These are phyloP conservation scores for Ophiosphaerella korrae DNA, from an alignment of 2,329 filamentous ascomycete species.

Conservation along the genomic window DNA sequence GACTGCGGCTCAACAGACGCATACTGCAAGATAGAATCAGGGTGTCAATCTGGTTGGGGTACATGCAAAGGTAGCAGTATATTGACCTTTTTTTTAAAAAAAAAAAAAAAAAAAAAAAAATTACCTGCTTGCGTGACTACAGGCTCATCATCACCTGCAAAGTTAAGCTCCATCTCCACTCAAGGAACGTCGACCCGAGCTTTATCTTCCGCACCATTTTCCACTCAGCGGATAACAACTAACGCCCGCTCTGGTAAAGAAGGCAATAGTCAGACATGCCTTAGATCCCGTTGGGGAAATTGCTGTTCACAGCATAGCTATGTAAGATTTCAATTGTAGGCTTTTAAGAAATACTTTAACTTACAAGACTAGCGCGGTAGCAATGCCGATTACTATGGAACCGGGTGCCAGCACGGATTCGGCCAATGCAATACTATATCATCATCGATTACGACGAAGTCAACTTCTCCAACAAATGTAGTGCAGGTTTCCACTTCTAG, in stretches of 20 bases:
- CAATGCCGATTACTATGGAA: slow-evolving; percentile 2
- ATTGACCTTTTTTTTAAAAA: too few species aligned
- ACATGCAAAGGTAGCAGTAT: not conserved
- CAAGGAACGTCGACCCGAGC: not conserved
- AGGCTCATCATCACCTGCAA: not conserved
- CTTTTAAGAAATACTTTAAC: too few species aligned
- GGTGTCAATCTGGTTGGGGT: slow-evolving; percentile 5
- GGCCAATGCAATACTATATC: not conserved
- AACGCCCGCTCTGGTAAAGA: slow-evolving; percentile 4
- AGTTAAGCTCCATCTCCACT: not conserved
- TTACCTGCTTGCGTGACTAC: not conserved
- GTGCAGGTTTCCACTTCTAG: too few species aligned
- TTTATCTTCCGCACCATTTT: not conserved
- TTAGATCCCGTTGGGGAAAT: not conserved
- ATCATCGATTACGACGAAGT: not conserved
- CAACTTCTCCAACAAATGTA: too few species aligned
- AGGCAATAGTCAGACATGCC: slow-evolving; percentile 1
- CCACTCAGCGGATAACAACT: not conserved
- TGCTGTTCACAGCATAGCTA: slow-evolving; percentile 3
- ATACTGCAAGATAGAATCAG: too few species aligned
- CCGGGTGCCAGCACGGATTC: slow-evolving; percentile 2
- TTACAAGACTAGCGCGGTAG: not conserved
- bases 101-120: too few species aligned
- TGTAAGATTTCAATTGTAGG: too few species aligned
- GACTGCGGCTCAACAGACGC: too few species aligned